Percentiles rank a stretch among this genome's conserved stretches.
Conservation (phyloP, 2,329 filamentous ascomycete genomes). For the Hypoxylon sp. region DNA sequence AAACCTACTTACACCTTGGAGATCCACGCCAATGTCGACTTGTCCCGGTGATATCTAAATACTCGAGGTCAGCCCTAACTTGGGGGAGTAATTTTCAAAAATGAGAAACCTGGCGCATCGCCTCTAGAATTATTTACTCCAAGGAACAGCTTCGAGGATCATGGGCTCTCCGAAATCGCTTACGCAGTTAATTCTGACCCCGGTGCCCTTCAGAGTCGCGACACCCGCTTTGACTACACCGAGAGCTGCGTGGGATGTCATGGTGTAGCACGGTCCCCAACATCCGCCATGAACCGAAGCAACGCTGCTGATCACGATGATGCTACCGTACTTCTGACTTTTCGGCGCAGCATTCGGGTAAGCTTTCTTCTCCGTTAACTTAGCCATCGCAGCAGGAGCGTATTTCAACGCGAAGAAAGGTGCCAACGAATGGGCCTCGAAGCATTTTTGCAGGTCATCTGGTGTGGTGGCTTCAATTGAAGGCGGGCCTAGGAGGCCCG, state of each 20-base stretch:
- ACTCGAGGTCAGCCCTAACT: neutral
- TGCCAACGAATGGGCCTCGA: slow-evolving; percentile 72
- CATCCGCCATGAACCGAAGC: slow-evolving; percentile 71
- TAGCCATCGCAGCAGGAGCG: slow-evolving; percentile 74
- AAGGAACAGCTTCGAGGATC: neutral
- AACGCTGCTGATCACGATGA: slow-evolving; percentile 72
- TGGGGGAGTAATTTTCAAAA: neutral
- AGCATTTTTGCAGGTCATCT: slow-evolving; percentile 68
- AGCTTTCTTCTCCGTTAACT: slow-evolving; percentile 66
- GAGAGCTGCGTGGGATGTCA: slow-evolving; percentile 71
- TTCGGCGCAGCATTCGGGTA: slow-evolving; percentile 75
- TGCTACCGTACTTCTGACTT: slow-evolving; percentile 71
- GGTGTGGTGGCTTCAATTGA: slow-evolving; percentile 70
- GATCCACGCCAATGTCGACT: slow-evolving; percentile 58
- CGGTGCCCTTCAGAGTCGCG: slow-evolving; percentile 69
- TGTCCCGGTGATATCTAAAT: slow-evolving; percentile 55
- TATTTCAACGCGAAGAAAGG: slow-evolving; percentile 77
- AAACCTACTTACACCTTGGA: slow-evolving; percentile 58
- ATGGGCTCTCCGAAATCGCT: neutral
- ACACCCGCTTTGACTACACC: slow-evolving; percentile 73
- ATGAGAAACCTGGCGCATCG: too few relatives aligned
- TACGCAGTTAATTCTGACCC: slow-evolving; percentile 71
- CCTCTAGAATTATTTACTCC: too few relatives aligned
- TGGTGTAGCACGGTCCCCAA: slow-evolving; percentile 73
- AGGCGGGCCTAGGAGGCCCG: slow-evolving; percentile 70